Evolutionary conservation across 108 stramenopile genomes (phyloP).

Genomic region (Tribonema minus): DNA sequence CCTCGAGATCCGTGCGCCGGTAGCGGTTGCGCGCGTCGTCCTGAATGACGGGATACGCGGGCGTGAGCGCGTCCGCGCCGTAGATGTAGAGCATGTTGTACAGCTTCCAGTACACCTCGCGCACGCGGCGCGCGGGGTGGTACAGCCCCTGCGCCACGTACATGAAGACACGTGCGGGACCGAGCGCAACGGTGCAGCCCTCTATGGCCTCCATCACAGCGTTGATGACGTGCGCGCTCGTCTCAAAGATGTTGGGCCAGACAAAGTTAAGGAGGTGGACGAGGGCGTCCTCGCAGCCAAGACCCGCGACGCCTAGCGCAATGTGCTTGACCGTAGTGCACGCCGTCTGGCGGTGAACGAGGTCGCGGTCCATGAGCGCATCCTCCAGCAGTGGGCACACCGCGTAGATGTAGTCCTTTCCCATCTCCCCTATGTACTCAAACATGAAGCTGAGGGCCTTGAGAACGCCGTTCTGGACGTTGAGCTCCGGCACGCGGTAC

Average conservation of each 20-base stretch:
- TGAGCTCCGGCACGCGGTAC: conserved; percentile 95
- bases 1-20: conserved; percentile 77
- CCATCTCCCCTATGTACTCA: conserved; percentile 99
- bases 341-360: conserved; percentile 97
- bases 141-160: conserved; percentile 93
- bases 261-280: conserved; percentile 93
- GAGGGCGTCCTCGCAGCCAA: conserved; percentile 95
- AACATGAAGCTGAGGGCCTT: conserved; percentile 99
- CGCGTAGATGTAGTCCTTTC: conserved; percentile 97
- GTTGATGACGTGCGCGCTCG: conserved; percentile 90
- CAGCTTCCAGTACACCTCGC: conserved; percentile 97
- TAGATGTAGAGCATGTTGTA: conserved; percentile 98
- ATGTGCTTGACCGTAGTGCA: conserved; percentile 96
- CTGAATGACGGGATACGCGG: conserved; percentile 80
- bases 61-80: conserved; percentile 84
- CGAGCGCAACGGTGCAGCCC: conserved; percentile 89
- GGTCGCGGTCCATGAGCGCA: conserved; percentile 97
- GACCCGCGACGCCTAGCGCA: conserved; percentile 86
- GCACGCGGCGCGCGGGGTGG: conserved; percentile 94
- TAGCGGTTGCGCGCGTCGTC: conserved; percentile 81
- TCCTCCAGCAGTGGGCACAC: conserved; percentile 93
- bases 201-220: conserved; percentile 97
- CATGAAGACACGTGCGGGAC: conserved; percentile 77
- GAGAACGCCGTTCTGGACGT: conserved; percentile 99
- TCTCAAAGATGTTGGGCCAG: conserved; percentile 99